Evolutionary conservation across 2,329 filamentous ascomycete species (phyloP).

Genomic region (Ambrosiella cleistominuta): DNA sequence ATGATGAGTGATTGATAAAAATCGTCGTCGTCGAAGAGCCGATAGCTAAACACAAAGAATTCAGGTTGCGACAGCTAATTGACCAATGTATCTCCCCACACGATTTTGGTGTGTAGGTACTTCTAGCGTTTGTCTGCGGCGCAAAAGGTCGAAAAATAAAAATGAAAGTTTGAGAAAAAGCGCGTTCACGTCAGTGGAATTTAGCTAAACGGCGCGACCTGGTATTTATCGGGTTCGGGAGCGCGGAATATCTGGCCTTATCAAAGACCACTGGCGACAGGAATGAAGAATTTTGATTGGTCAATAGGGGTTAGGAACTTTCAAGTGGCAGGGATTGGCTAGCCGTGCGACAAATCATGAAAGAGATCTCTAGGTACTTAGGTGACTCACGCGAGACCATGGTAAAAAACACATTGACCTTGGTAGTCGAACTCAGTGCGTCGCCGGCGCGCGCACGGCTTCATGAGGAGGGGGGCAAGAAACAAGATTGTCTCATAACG

Average conservation of each 20-base stretch:
- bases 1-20: not conserved
- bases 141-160: constrained; percentile 11
- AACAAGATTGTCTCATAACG: not conserved
- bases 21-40: not conserved
- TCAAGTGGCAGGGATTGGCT: not conserved
- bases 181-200: constrained; percentile 14
- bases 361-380: not conserved
- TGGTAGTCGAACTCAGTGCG: constrained; percentile 1
- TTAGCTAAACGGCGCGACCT: constrained; percentile 14
- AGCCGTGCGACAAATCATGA: constrained; percentile 2
- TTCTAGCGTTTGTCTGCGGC: constrained; percentile 4
- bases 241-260: constrained; percentile 14
- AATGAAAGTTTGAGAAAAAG: constrained; percentile 13
- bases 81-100: constrained; percentile 11
- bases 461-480: not conserved
- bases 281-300: constrained; percentile 9
- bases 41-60: not conserved
- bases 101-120: constrained; percentile 9
- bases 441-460: constrained; percentile 1
- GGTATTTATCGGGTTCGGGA: constrained; percentile 15
- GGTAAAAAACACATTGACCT: not conserved
- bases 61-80: not conserved
- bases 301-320: constrained; percentile 2
- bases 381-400: constrained; percentile 1
- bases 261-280: constrained; percentile 5